Base-by-base conservation (phyloP, 164 flowering plant genomes). In the Santalum album region DNA sequence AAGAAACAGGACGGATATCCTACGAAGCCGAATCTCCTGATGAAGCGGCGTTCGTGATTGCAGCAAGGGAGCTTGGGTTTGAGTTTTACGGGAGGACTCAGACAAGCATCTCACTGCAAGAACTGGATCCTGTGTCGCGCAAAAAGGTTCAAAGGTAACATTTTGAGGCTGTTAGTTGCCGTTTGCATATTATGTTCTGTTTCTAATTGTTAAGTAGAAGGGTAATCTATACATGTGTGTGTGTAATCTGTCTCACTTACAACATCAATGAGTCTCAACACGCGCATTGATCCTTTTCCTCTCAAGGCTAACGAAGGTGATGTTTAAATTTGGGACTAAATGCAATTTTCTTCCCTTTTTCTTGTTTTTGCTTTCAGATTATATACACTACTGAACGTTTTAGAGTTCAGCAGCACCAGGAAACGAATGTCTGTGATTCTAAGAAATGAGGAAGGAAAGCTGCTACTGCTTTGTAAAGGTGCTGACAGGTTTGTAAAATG, bases 21-120 rank as follows among this genome's bases (percentile, higher is more conserved):
- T 86, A 86, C 58, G 95, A 83, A 64, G 95, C 95, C 21, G 90
- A 86, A 63, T 86, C 95, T 36, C 95, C 95, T 1, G 90, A 86
- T 47, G 95, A 86, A 64, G 89, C 82, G 23, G 82, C 90, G 25
- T 81, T 83, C 62, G 81, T 86, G 48, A 67, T 75, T 71, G 90
- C 87, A 45, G 78, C 90, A 12, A 72, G 77, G 65, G 90, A 83
- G 60, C 76, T 86, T 55, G 95, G 90, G 21, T 83, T 83, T 61
- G 75, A 69, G 50, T 86, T 83, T 53, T 78, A 25, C 57, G 74
- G 65, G 49, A 78, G 95, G 69, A 81, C 77, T 19, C 90, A 86
- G 17, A 63, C 71, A 21, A 70, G 74, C 64, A 76, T 79, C 49
- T 72, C 71, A 24, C 11, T 78, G 46, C 65, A 49, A n/a, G 83